phyloP scores from a whole-genome alignment of 345 rosid species.

The Raphanus raphanistrum region DNA sequence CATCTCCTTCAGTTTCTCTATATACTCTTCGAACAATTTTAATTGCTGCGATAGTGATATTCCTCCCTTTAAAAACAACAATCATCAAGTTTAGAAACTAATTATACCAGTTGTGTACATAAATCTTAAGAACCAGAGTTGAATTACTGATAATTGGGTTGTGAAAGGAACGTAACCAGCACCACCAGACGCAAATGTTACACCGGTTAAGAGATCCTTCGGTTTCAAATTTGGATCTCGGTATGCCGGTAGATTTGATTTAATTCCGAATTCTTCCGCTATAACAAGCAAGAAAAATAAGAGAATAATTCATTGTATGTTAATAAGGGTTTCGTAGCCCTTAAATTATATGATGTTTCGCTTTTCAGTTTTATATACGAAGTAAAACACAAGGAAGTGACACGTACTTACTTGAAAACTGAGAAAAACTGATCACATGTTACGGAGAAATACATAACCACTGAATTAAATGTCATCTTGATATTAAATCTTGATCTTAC shows the following conservation, averaged over 20 bases:
- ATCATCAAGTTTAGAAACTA: no score
- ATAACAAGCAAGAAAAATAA: not conserved
- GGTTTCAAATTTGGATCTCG: constrained; percentile 46
- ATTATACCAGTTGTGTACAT: no score
- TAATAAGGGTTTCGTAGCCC: not conserved
- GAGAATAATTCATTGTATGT: no score
- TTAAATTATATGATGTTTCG: not conserved
- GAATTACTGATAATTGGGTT: constrained; percentile 3
- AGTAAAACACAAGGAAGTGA: not conserved
- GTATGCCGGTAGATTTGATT: constrained; percentile 55
- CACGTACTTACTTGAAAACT: not conserved
- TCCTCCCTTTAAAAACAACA: constrained; percentile 38
- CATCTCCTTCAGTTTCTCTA: constrained; percentile 35
- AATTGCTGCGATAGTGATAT: constrained; percentile 48
- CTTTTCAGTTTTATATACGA: not conserved
- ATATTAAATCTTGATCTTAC: not conserved
- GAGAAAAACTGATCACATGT: not conserved
- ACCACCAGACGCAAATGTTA: constrained; percentile 66
- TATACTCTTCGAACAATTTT: constrained; percentile 49
- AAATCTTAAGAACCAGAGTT: no score
- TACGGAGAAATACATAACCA: constrained; percentile 5
- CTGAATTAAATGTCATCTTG: constrained; percentile 7
- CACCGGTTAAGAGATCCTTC: constrained; percentile 63
- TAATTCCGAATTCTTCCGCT: constrained; percentile 53
- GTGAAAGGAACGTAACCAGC: constrained; percentile 62